A percentile compares a stretch with the other conserved stretches of the same genome.
These are phyloP conservation scores for Urostyla sp. DNA, from an alignment of 73 alveolate genomes.

Conservation along the genomic window DNA sequence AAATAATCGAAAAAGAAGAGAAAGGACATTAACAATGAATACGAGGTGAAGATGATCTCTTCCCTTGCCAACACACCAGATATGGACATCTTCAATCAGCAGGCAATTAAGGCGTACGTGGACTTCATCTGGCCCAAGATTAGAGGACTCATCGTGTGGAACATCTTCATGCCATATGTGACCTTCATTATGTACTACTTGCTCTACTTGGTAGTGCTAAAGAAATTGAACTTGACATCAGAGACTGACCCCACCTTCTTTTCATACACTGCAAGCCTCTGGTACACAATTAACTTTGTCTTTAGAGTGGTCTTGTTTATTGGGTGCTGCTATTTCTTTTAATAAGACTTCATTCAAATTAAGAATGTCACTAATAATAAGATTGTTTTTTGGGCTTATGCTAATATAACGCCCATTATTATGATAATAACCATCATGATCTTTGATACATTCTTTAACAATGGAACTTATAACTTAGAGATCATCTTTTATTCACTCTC, in stretches of 20 bases:
- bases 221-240: constrained; percentile 7
- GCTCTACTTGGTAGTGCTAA: constrained; percentile 35
- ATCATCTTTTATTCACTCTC: constrained; percentile 41
- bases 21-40: constrained; percentile 9
- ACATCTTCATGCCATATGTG: constrained; percentile 31
- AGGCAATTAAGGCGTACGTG: constrained; percentile 28
- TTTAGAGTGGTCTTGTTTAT: constrained; percentile 31
- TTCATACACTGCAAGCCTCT: constrained; percentile 41
- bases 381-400: constrained; percentile 42
- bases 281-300: constrained; percentile 3
- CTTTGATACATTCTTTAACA: constrained; percentile 19
- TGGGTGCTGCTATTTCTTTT: constrained; percentile 53
- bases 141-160: constrained; percentile 16
- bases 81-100: constrained; percentile 12
- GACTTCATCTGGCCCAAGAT: constrained; percentile 54
- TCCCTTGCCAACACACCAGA: constrained; percentile 33
- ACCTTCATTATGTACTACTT: constrained; percentile 43
- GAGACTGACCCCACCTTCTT: constrained; percentile 40
- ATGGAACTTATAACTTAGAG: neutral
- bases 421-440: constrained; percentile 14
- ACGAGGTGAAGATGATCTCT: constrained; percentile 24
- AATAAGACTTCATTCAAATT: constrained; percentile 26
- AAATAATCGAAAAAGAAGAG: neutral
- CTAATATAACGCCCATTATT: constrained; percentile 28
- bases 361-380: constrained; percentile 19